A percentile compares a stretch with the other conserved stretches of the same genome.
Conservation (phyloP, 768 basidiomycete species). For the Lanmaoa pseudosensibilis region DNA sequence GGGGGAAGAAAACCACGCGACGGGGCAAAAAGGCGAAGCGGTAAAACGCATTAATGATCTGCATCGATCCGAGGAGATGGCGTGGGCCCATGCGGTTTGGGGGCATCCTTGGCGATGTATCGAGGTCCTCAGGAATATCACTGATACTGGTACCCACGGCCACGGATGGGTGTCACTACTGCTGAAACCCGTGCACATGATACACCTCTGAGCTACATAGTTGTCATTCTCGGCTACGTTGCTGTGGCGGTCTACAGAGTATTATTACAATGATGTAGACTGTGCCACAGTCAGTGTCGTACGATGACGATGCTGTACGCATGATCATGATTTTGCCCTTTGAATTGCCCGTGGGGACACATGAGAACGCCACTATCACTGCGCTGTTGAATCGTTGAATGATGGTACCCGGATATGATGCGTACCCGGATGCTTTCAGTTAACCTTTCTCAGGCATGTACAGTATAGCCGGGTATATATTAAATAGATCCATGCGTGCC, state of each 20-base stretch:
- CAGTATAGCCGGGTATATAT: neutral
- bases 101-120: neutral
- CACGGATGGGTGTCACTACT: neutral
- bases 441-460: too few species aligned
- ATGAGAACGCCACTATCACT: neutral
- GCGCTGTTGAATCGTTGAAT: neutral
- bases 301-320: neutral
- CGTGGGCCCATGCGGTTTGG: neutral
- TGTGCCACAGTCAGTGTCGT: neutral
- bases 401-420: too few species aligned
- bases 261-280: too few species aligned
- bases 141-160: neutral
- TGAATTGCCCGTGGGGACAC: neutral
- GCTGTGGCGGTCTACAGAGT: neutral
- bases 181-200: neutral
- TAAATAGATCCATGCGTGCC: neutral
- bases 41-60: conserved; percentile 5
- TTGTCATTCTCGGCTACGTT: neutral
- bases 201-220: neutral
- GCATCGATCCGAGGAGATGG: conserved; percentile 3
- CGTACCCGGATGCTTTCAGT: neutral
- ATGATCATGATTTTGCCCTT: neutral
- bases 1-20: conserved; percentile 50
- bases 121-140: neutral
- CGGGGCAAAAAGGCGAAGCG: conserved; percentile 44